A percentile compares a stretch with the other conserved stretches of the same genome.
phyloP scores from a whole-genome alignment of 805 yeast genomes.

The Cyberlindnera petersonii region DNA sequence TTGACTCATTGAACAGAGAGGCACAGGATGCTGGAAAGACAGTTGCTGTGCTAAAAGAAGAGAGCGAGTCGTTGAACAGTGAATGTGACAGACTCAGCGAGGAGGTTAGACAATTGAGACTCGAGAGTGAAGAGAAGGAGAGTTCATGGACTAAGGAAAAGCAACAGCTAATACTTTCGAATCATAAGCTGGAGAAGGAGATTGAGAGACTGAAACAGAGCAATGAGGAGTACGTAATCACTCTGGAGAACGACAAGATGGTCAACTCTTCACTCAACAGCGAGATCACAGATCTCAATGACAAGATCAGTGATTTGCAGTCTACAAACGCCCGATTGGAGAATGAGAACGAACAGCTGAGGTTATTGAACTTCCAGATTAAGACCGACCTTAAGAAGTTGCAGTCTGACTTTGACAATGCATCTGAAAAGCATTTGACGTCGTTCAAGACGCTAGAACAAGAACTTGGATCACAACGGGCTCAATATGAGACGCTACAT shows the following conservation, averaged over 20 bases:
- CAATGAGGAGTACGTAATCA: constrained; percentile 37
- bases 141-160: constrained; percentile 2
- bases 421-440: constrained; percentile 5
- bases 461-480: constrained; percentile 30
- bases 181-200: constrained; percentile 6
- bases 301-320: constrained; percentile 11
- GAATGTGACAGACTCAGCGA: constrained; percentile 51
- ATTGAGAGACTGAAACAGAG: constrained; percentile 33
- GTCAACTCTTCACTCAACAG: constrained; percentile 34
- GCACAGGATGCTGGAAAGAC: constrained; percentile 32
- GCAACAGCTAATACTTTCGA: background rate
- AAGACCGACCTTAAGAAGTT: constrained; percentile 1
- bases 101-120: constrained; percentile 36
- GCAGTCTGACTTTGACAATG: constrained; percentile 5
- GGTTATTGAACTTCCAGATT: constrained; percentile 5
- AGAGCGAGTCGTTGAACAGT: constrained; percentile 42
- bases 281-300: constrained; percentile 35
- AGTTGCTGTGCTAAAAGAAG: constrained; percentile 36
- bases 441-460: constrained; percentile 13
- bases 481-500: constrained; percentile 25
- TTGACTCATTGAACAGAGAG: constrained; percentile 32
- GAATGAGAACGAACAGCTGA: constrained; percentile 1
- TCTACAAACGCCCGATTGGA: constrained; percentile 2
- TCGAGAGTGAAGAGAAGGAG: constrained; percentile 31
- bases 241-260: constrained; percentile 32